These are phyloP conservation scores for Aspergillus ruber DNA, from an alignment of 2,329 filamentous ascomycete genomes.

Conservation along the genomic window DNA sequence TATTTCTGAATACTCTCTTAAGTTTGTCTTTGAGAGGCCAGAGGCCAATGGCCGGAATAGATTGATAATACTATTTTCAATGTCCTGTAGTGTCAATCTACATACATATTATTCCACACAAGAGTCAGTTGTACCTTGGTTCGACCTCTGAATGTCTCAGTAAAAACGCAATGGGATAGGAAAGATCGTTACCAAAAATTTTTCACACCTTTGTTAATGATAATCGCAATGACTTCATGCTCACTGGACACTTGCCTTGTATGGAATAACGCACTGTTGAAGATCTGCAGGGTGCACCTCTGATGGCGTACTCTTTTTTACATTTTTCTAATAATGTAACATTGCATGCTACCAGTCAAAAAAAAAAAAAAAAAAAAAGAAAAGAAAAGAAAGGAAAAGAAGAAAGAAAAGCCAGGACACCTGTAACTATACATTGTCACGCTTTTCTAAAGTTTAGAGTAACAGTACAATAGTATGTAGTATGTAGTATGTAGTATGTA, in stretches of 20 bases:
- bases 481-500: slow-evolving; percentile 21
- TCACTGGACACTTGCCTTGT: neutral
- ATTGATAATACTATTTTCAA: no score
- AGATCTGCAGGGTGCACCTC: neutral
- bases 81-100: no score
- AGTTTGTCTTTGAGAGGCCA: no score
- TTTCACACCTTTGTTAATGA: neutral
- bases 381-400: no score
- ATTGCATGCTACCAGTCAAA: no score
- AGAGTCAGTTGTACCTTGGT: no score
- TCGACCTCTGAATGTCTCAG: no score
- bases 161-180: no score
- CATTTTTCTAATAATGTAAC: neutral
- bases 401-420: neutral
- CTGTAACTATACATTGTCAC: neutral
- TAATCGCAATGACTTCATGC: neutral
- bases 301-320: neutral
- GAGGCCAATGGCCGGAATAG: no score
- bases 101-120: no score
- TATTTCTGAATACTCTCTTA: no score
- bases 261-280: neutral
- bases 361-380: neutral
- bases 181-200: no score
- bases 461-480: slow-evolving; percentile 36
- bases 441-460: neutral